phyloP scores from a whole-genome alignment of 2,329 filamentous ascomycete species.

The Aspergillus ustus region DNA sequence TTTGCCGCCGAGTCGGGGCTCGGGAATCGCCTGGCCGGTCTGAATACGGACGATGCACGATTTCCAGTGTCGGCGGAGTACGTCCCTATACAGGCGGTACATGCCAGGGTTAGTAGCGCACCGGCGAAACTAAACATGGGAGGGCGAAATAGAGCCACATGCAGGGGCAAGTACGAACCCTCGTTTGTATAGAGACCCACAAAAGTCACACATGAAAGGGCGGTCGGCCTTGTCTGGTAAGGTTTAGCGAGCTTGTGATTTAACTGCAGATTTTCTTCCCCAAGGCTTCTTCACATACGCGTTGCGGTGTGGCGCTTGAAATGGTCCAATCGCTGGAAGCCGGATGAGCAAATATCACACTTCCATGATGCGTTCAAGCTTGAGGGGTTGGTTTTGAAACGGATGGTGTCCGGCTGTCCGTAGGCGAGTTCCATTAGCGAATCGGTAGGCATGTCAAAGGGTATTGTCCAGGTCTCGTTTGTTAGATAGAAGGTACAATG shows the following conservation, averaged over 20 bases:
- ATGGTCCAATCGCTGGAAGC: slow-evolving; percentile 34
- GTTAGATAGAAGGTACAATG: not conserved
- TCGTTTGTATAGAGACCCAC: slow-evolving; percentile 31
- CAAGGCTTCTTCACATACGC: slow-evolving; percentile 24
- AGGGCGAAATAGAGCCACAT: not conserved
- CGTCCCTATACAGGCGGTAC: slow-evolving; percentile 25
- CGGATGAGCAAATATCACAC: slow-evolving; percentile 31
- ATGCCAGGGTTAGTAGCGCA: not conserved
- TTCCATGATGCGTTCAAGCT: slow-evolving; percentile 22
- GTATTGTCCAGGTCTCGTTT: not conserved
- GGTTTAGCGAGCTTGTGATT: not conserved
- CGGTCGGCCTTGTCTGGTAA: slow-evolving; percentile 27
- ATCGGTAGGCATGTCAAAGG: not conserved
- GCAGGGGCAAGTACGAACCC: slow-evolving; percentile 24
- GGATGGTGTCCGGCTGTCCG: not conserved
- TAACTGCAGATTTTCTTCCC: not conserved
- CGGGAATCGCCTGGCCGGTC: slow-evolving; percentile 27
- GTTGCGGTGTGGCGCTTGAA: slow-evolving; percentile 31
- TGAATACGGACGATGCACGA: slow-evolving; percentile 30
- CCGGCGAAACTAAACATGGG: not conserved
- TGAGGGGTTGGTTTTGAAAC: not conserved
- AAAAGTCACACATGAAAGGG: slow-evolving; percentile 31
- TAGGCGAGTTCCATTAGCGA: not conserved
- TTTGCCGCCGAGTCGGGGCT: slow-evolving; percentile 30
- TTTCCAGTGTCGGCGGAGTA: slow-evolving; percentile 35